These are phyloP conservation scores for Aplosporella prunicola DNA, from an alignment of 2,329 filamentous ascomycete species.

Conservation along the genomic window DNA sequence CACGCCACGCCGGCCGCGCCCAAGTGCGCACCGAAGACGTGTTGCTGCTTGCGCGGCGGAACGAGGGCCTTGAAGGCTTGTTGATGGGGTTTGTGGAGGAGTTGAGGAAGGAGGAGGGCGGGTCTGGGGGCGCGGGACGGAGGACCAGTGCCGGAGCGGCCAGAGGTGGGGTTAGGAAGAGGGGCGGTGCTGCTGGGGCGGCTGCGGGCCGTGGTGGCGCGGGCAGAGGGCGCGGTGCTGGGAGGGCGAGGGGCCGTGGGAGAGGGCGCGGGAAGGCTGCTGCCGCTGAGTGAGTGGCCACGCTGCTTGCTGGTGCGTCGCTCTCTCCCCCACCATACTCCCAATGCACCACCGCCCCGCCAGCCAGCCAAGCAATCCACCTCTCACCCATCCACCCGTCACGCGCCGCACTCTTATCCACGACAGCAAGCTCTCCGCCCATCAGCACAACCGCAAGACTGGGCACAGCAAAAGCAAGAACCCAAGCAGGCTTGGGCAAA, in stretches of 20 bases:
- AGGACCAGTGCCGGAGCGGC: background rate
- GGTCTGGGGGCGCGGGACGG: conserved; percentile 10
- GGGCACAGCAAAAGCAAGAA: background rate
- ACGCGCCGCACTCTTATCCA: no score
- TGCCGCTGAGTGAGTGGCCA: no score
- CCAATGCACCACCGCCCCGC: no score
- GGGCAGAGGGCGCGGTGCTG: background rate
- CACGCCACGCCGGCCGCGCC: conserved; percentile 67
- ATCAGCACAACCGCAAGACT: no score
- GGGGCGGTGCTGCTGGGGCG: background rate
- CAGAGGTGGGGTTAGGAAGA: background rate
- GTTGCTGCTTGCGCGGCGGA: conserved; percentile 74
- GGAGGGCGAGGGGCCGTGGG: background rate
- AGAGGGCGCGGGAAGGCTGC: conserved; percentile 6
- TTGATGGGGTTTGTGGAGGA: conserved; percentile 59
- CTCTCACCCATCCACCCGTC: no score
- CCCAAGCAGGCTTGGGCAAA: no score
- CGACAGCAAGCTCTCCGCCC: no score
- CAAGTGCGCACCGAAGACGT: conserved; percentile 82
- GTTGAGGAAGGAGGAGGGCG: conserved; percentile 20
- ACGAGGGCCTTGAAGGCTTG: conserved; percentile 71
- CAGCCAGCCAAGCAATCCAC: no score
- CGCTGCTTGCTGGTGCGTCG: no score
- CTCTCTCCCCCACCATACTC: no score
- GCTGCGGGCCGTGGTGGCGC: background rate